Base-by-base conservation (phyloP, 495 filamentous ascomycete genomes). In the Penicillium angulare region DNA sequence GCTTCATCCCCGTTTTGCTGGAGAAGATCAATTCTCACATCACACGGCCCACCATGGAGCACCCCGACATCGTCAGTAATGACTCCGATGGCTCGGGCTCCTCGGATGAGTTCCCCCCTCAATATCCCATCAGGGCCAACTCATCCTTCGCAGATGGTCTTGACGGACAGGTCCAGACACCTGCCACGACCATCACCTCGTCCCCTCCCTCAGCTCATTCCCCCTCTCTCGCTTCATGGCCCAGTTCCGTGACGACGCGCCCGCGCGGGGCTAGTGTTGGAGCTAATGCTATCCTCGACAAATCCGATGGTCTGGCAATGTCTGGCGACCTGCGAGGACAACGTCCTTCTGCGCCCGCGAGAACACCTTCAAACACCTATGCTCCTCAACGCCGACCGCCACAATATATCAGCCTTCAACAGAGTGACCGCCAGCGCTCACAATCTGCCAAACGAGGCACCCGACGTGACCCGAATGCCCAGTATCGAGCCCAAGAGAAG, bases 401-500 rank as follows among this genome's bases (percentile, higher is more conserved):
- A n/a, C 82, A 85, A 49, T 80, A 77, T 55, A 74, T 80, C 49
- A 77, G 67, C 56, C 67, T 75, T 40, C 73, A 41, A 7, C 41
- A 75, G 54, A 70, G 60, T 52, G 73, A 74, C 55, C 72, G 75
- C 32, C 75, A 77, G 50, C 75, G 79, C 43, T 82, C 80, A 1
- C 77, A 75, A 7, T 83, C 82, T 0, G 59, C 72, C 1, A 79
- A 79, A 40, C 67, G 82, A 23, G 58, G 57, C n/a, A 33, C 69
- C 52, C 74, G 72, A 70, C 76, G 79, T 55, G 89, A 85, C 70
- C 91, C 79, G 45, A 88, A 82, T 71, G 85, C 86, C n/a, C 84
- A 88, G 55, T 92, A 91, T 58, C 80, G 80, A 62, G 91, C 82
- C 52, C 92, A 88, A 68, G 84, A 86, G 72, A 89, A 85, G 68